Evolutionary conservation across 2,329 filamentous ascomycete species (phyloP).

Genomic region (Dendryphion nanum): DNA sequence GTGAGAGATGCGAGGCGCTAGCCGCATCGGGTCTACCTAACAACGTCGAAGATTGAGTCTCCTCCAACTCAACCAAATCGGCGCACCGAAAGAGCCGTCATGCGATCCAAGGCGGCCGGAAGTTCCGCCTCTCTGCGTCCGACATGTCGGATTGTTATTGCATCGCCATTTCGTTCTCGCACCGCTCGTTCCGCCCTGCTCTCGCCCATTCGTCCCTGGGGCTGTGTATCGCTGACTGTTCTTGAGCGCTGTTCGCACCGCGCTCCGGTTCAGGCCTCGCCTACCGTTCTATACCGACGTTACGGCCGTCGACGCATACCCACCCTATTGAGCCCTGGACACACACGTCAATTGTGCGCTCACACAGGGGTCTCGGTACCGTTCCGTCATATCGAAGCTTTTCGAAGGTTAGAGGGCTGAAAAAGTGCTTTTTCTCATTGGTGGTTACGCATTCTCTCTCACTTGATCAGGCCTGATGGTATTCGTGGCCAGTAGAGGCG

Average conservation of each 20-base stretch:
- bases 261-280: slow-evolving; percentile 1
- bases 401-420: slow-evolving; percentile 9
- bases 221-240: neutral
- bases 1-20: neutral
- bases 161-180: neutral
- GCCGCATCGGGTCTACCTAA: neutral
- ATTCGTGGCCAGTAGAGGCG: slow-evolving; percentile 26
- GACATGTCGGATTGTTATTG: too few species aligned
- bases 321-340: slow-evolving; percentile 2
- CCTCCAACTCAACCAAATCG: neutral
- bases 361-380: neutral
- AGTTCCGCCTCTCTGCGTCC: neutral
- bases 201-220: slow-evolving; percentile 3
- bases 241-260: neutral
- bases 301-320: neutral
- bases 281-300: neutral
- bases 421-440: neutral
- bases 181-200: neutral
- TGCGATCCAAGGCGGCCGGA: neutral
- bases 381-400: slow-evolving; percentile 7
- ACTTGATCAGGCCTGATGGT: slow-evolving; percentile 16
- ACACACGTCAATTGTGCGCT: neutral
- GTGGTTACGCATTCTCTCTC: neutral
- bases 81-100: neutral
- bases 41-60: neutral